Base-by-base conservation (phyloP, 1,284 basidiomycete species). In the Limonomyces culmigenus region DNA sequence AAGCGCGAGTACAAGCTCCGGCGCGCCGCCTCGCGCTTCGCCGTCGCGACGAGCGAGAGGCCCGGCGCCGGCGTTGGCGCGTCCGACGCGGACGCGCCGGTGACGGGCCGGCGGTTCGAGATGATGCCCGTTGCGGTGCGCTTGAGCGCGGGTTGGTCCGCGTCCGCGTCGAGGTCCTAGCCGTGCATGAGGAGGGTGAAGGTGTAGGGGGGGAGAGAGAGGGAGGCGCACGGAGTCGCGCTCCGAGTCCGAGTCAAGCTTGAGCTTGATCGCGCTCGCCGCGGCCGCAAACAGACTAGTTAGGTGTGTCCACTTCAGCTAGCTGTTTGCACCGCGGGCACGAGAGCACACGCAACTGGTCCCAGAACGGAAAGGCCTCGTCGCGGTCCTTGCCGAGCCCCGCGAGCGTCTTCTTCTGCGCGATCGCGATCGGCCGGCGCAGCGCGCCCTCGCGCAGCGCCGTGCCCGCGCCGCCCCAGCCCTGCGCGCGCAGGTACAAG, bases 291-390 rank as follows among this genome's bases (percentile, higher is more conserved):
- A 91, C 35, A 89, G 59, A 50, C 85, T 89, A 37, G 6, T 39
- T 17, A 12, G 10, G 27, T 16, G 32, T n/a, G 36, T 38, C 19
- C 38, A 21, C 33, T 29, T 10, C 31, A 19, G 3, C 29, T 34
- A 29, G 19, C 19, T 31, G 29, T 38, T 33, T 34, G 19, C 13
- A 4, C 33, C 33, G 3, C 29, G 25, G 19, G 32, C 16, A 38
- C 33, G 27, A 31, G 17, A 21, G 38, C 15, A 32, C 38, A 34
- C 68, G 79, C 53, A 47, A 91, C 87, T 91, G 85, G 53, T 95
- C 88, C 88, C 88, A 95, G 69, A 93, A 95, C 33, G 86, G 85
- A 50, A 91, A 88, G 0, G 85, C 84, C 45, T 89, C 87, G 50
- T 92, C 88, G 42, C 88, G 67, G 54, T 93, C 87, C 52, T 86